Evolutionary conservation across 495 filamentous ascomycete genomes (phyloP), one percentile per base, ranked within the genome.

Genomic region (Astrocystis sublimbata): DNA sequence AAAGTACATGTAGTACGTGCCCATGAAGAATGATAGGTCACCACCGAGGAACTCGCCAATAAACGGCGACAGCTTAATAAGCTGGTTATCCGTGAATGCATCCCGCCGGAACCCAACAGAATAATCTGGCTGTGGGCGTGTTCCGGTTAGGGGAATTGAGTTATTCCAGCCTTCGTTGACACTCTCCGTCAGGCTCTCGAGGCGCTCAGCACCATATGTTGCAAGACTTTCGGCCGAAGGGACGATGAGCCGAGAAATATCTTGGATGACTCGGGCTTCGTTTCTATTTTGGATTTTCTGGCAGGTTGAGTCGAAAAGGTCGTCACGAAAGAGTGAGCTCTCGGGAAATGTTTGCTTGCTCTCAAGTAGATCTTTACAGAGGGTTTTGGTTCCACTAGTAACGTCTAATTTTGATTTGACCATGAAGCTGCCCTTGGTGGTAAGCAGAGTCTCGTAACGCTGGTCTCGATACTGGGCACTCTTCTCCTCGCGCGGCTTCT

Each of bases 111-210:
- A 81, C 51, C 76, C 76, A 6, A 78, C 65, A n/a, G 75, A 68
- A 63, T 76, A 81, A 62, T 81, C 74, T 15, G 77, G 78, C 63
- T 82, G 73, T 45, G 76, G 76, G 42, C 69, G 68, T 46, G 73
- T 58, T 19, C 62, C 65, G 15, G 71, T 59, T 0, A 80, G 43
- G 5, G 73, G 65, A 43, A 75, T 66, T 7, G 65, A 71, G 46
- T 67, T 76, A 53, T 67, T 71, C 77, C 75, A 83, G 42, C 64
- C 68, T 69, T 79, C 74, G 63, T 81, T 78, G 38, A 77, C 68
- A 58, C 72, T 76, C 62, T 82, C 76, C 13, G 65, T 67, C 5
- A 81, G 61, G 61, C 21, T 3, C 23, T 74, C 47, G n/a, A 79
- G 72, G 66, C 69, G 10, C n/a, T 15, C 66, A 30, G 66, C 63